phyloP scores from a whole-genome alignment of 208 protist genomes.

The Crithidia expoeki region DNA sequence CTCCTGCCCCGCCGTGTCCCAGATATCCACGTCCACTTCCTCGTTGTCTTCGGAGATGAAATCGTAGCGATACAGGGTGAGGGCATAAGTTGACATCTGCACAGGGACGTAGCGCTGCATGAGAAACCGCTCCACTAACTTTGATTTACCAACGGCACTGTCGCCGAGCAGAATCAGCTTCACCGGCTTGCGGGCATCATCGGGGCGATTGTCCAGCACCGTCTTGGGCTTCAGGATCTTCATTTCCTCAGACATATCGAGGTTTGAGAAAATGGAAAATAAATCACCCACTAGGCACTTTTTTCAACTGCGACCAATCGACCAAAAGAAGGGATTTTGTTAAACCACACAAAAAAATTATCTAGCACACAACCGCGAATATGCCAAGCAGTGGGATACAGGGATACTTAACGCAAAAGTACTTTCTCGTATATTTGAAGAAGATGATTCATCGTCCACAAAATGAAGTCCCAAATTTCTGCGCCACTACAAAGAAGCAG shows the following conservation, averaged over 20 bases:
- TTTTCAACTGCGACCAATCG: too few species aligned
- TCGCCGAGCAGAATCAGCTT: conserved; percentile 96
- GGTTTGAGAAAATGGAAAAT: too few species aligned
- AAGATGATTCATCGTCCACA: too few species aligned
- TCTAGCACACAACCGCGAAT: too few species aligned
- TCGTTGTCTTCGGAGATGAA: conserved; percentile 74
- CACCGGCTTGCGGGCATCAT: conserved; percentile 78
- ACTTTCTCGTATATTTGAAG: too few species aligned
- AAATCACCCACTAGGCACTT: too few species aligned
- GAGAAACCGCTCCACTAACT: conserved; percentile 95
- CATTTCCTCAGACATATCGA: conserved; percentile 15
- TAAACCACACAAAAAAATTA: too few species aligned
- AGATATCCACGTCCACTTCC: conserved; percentile 87
- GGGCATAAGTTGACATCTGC: conserved; percentile 94
- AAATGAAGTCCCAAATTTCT: too few species aligned
- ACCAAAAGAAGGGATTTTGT: too few species aligned
- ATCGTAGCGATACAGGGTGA: conserved; percentile 93
- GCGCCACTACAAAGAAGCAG: too few species aligned
- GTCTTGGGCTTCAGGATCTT: conserved; percentile 69
- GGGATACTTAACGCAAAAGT: too few species aligned
- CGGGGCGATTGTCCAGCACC: conserved; percentile 75
- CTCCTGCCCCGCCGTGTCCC: conserved; percentile 95
- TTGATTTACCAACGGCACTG: conserved; percentile 95
- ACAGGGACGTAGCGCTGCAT: conserved; percentile 93
- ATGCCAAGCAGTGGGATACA: too few species aligned